Percentiles rank a stretch among this genome's conserved stretches.
These are phyloP conservation scores for Eucalyptus sideroxylon DNA, from an alignment of 345 rosid species.

Conservation along the genomic window DNA sequence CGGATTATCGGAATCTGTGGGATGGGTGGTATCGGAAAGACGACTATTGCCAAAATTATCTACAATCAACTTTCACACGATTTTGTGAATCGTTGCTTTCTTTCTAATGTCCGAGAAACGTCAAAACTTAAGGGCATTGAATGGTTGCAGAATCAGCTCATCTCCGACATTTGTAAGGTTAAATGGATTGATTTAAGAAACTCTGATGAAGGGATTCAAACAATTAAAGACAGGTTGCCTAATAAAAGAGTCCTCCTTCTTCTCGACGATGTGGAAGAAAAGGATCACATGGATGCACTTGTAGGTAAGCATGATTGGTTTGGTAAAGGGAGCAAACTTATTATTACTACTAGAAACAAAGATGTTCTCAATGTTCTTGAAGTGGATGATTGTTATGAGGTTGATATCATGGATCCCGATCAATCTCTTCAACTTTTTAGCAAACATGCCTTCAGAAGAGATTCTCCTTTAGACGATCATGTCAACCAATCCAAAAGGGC, in stretches of 20 bases:
- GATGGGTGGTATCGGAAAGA: too few relatives aligned
- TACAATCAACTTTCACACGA: background rate
- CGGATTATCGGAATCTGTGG: too few relatives aligned
- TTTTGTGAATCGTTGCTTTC: accelerated
- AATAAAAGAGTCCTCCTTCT: too few relatives aligned
- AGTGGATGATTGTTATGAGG: accelerated
- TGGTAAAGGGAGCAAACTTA: accelerated
- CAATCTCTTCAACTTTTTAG: too few relatives aligned
- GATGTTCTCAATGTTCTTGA: accelerated
- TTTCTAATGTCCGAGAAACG: background rate
- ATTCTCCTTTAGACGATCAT: accelerated
- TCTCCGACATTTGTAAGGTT: too few relatives aligned
- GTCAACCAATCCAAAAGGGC: accelerated
- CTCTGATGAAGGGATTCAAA: accelerated
- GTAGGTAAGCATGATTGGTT: too few relatives aligned
- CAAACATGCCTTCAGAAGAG: too few relatives aligned
- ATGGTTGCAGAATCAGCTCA: accelerated
- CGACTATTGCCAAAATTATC: too few relatives aligned
- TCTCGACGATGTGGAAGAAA: too few relatives aligned
- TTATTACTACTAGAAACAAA: too few relatives aligned
- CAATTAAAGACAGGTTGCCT: accelerated
- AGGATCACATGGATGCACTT: accelerated
- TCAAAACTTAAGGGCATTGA: accelerated
- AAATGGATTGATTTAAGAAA: too few relatives aligned
- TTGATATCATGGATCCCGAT: accelerated